Percentiles rank a stretch among this genome's conserved stretches.
Conservation (phyloP, 495 filamentous ascomycete genomes). For the Neurospora intermedia region DNA sequence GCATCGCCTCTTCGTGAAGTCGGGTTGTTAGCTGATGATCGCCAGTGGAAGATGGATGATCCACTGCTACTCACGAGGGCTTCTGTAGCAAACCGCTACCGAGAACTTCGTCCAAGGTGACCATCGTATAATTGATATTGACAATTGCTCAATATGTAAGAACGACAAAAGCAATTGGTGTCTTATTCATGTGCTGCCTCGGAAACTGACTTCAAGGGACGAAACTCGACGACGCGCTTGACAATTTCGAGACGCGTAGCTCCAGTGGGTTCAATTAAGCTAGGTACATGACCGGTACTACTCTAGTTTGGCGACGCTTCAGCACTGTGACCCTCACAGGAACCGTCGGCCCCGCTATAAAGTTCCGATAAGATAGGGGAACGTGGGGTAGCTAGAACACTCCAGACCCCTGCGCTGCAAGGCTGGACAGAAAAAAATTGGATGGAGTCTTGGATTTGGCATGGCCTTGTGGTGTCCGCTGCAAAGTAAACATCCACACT, state of each 20-base stretch:
- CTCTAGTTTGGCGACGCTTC: neutral
- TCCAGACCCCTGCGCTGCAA: slow-evolving; percentile 7
- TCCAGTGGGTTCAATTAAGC: slow-evolving; percentile 5
- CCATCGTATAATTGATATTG: slow-evolving; percentile 9
- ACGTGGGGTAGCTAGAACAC: slow-evolving; percentile 14
- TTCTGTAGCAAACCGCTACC: slow-evolving; percentile 19
- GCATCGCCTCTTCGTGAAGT: slow-evolving; percentile 26
- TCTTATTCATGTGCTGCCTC: neutral
- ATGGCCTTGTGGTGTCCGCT: neutral
- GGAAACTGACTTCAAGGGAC: neutral
- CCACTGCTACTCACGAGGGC: slow-evolving; percentile 14
- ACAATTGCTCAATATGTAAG: rapidly evolving
- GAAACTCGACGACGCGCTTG: slow-evolving; percentile 6
- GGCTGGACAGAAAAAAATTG: slow-evolving; percentile 19
- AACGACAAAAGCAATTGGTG: neutral
- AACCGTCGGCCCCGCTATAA: slow-evolving; percentile 9
- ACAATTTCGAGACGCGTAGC: slow-evolving; percentile 8
- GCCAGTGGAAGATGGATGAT: neutral
- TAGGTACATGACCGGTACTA: neutral
- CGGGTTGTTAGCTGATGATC: slow-evolving; percentile 2
- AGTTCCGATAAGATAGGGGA: slow-evolving; percentile 22
- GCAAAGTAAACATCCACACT: neutral
- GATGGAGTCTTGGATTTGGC: neutral
- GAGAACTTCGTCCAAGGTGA: slow-evolving; percentile 21
- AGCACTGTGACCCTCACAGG: neutral